Conservation (phyloP, 2,329 filamentous ascomycete species). For the Stagonosporopsis vannaccii region DNA sequence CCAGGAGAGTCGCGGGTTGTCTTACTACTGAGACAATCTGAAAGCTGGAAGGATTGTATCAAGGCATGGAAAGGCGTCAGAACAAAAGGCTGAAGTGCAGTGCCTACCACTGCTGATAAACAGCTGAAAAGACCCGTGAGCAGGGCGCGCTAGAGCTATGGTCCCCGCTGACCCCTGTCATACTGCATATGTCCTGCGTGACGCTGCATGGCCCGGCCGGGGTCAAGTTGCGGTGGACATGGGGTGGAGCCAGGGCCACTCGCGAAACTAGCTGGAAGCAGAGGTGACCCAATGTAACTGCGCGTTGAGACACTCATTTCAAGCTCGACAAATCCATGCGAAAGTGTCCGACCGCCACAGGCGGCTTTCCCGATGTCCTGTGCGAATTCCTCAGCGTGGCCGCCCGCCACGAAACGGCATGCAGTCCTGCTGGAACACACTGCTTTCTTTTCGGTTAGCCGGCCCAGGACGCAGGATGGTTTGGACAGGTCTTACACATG, state of each 20-base stretch:
- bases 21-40: background rate
- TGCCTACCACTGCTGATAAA: slow-evolving; percentile 27
- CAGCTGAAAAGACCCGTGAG: slow-evolving; percentile 20
- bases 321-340: slow-evolving; percentile 8
- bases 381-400: slow-evolving; percentile 12
- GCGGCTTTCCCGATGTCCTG: slow-evolving; percentile 22
- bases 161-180: slow-evolving; percentile 31
- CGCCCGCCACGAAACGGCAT: slow-evolving; percentile 4
- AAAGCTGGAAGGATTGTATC: background rate
- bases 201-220: slow-evolving; percentile 28
- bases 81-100: slow-evolving; percentile 11
- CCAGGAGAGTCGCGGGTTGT: background rate
- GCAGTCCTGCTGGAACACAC: slow-evolving; percentile 15
- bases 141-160: slow-evolving; percentile 23
- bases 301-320: slow-evolving; percentile 21
- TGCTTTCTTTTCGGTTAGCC: slow-evolving; percentile 17
- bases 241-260: slow-evolving; percentile 17
- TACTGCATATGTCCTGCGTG: slow-evolving; percentile 28
- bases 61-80: slow-evolving; percentile 2
- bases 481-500: slow-evolving; percentile 6
- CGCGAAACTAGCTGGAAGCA: slow-evolving; percentile 27
- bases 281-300: slow-evolving; percentile 24
- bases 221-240: slow-evolving; percentile 32
- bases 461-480: background rate
- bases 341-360: slow-evolving; percentile 9